Conservation (phyloP, 2,329 filamentous ascomycete species). For the Exophiala sideris region DNA sequence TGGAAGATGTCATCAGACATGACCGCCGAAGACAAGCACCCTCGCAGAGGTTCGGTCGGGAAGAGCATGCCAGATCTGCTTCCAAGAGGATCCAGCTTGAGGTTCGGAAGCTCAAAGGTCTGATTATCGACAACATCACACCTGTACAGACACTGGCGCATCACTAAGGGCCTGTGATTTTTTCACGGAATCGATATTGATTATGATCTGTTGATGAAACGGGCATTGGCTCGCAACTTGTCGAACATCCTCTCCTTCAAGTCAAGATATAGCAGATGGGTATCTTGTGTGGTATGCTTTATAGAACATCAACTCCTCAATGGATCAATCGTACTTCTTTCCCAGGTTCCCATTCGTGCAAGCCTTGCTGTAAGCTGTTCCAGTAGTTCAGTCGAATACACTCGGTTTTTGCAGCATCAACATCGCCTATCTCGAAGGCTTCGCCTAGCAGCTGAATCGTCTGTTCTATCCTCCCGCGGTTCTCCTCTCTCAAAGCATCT, state of each 20-base stretch:
- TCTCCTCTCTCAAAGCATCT: constrained; percentile 62
- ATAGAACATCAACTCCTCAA: constrained; percentile 35
- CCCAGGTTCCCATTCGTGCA: constrained; percentile 81
- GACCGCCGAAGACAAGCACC: constrained; percentile 5
- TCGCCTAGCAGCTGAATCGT: constrained; percentile 62
- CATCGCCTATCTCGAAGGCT: constrained; percentile 65
- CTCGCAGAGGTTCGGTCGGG: constrained; percentile 4
- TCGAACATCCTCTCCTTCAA: not conserved
- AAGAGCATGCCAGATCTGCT: constrained; percentile 4
- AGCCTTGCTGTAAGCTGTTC: constrained; percentile 77
- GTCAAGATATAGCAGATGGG: not conserved
- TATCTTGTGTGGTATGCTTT: constrained; percentile 1
- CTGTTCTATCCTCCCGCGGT: constrained; percentile 62
- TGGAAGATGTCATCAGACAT: constrained; percentile 18
- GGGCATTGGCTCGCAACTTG: no score
- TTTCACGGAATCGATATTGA: no score
- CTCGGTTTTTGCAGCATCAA: constrained; percentile 66
- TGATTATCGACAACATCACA: not conserved
- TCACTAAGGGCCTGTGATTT: no score
- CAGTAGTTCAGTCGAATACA: constrained; percentile 81
- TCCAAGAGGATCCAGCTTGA: constrained; percentile 15
- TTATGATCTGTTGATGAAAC: no score
- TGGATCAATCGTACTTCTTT: constrained; percentile 58
- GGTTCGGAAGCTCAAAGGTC: constrained; percentile 3
- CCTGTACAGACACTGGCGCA: no score